A percentile compares a stretch with the other conserved stretches of the same genome.
These are phyloP conservation scores for Suillus variegatus DNA, from an alignment of 768 basidiomycete genomes.

Conservation along the genomic window DNA sequence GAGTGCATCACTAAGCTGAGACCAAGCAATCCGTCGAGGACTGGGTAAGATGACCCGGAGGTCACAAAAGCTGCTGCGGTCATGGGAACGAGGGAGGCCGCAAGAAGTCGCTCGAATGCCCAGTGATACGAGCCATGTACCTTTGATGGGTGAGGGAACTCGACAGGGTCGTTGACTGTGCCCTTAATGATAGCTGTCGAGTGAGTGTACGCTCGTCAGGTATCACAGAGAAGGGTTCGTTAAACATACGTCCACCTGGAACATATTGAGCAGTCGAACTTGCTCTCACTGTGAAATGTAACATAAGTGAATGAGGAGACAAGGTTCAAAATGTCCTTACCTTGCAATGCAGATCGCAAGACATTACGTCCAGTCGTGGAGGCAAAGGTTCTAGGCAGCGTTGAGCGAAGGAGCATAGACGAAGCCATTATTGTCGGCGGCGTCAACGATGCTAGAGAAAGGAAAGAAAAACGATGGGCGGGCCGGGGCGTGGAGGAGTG, in stretches of 20 bases:
- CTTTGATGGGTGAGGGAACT: conserved; percentile 81
- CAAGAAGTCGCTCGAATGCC: conserved; percentile 92
- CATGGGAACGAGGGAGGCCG: conserved; percentile 87
- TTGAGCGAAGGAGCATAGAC: conserved; percentile 49
- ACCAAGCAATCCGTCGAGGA: conserved; percentile 88
- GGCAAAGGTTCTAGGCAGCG: conserved; percentile 45
- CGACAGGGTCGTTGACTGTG: conserved; percentile 92
- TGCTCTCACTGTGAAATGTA: conserved; percentile 38
- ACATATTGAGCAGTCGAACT: conserved; percentile 47
- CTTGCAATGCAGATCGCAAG: conserved; percentile 41
- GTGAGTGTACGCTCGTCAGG: neutral
- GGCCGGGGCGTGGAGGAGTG: neutral
- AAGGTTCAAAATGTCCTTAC: conserved; percentile 29
- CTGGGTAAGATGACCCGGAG: conserved; percentile 72
- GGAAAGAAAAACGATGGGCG: neutral
- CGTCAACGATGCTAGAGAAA: neutral
- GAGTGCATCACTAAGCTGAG: conserved; percentile 90
- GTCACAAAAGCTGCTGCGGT: conserved; percentile 88
- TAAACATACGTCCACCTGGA: conserved; percentile 42
- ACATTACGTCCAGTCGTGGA: conserved; percentile 39
- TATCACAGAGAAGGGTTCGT: neutral
- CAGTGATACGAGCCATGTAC: conserved; percentile 88
- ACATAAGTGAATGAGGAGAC: conserved; percentile 1
- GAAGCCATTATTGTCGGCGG: conserved; percentile 44
- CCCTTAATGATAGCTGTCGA: conserved; percentile 79